A percentile compares a stretch with the other conserved stretches of the same genome.
Evolutionary conservation across 768 basidiomycete species (phyloP).

Genomic region (Lentinus brumalis): DNA sequence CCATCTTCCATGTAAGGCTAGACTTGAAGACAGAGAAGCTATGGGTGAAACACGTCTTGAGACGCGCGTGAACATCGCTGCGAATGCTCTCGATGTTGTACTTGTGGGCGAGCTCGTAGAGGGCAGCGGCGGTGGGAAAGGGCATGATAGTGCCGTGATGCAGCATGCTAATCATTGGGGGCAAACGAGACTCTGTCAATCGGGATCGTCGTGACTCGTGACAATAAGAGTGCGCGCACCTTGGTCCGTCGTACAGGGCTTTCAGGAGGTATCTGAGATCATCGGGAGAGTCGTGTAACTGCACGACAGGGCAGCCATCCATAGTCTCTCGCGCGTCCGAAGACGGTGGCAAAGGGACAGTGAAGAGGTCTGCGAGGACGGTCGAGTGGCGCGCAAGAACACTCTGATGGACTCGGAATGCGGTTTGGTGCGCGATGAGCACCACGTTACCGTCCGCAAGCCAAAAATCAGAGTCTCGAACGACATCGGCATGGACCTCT

Average conservation of each 20-base stretch:
- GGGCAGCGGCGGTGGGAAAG: too few species aligned
- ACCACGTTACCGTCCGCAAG: conserved; percentile 19
- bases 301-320: conserved; percentile 11
- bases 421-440: conserved; percentile 1
- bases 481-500: not conserved
- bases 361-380: conserved; percentile 20
- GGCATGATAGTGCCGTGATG: too few species aligned
- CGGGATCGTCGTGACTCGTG: too few species aligned
- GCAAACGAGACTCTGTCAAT: too few species aligned
- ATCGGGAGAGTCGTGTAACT: conserved; percentile 1
- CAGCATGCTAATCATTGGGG: too few species aligned
- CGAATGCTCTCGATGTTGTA: too few species aligned
- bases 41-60: too few species aligned
- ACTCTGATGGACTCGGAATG: conserved; percentile 19
- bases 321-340: not conserved
- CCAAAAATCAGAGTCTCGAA: not conserved
- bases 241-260: too few species aligned
- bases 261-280: conserved; percentile 1
- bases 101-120: too few species aligned
- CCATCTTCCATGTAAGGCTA: too few species aligned
- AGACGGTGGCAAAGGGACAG: not conserved
- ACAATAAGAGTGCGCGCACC: too few species aligned
- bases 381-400: conserved; percentile 20
- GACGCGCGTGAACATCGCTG: too few species aligned
- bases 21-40: not conserved